These are phyloP conservation scores for Boletellus sp. DNA, from an alignment of 768 basidiomycete genomes.

Conservation along the genomic window DNA sequence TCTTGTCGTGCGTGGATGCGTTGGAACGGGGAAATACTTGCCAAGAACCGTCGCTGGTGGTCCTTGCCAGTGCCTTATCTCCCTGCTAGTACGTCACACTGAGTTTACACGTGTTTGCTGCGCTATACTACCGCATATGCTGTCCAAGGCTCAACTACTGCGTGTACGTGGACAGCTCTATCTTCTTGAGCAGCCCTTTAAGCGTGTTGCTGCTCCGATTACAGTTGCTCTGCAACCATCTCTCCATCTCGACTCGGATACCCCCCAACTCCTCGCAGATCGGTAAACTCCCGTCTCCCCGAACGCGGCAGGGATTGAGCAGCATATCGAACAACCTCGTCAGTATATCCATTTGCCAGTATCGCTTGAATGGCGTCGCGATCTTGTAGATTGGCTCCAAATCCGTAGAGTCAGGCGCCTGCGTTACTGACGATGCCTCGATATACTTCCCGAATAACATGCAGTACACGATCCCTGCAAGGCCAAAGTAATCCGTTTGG, in stretches of 20 bases:
- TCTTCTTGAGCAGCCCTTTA: conserved; percentile 80
- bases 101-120: conserved; percentile 18
- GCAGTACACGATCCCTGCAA: conserved; percentile 91
- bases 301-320: conserved; percentile 73
- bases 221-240: conserved; percentile 82
- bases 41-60: background rate
- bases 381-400: conserved; percentile 53
- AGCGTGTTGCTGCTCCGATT: conserved; percentile 78
- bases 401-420: conserved; percentile 31
- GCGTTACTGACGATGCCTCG: conserved; percentile 57
- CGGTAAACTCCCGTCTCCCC: conserved; percentile 60
- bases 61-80: conserved; percentile 21
- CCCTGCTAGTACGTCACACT: conserved; percentile 16
- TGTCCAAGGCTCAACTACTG: conserved; percentile 5
- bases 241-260: conserved; percentile 79
- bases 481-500: conserved; percentile 95
- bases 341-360: conserved; percentile 94
- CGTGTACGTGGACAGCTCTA: conserved; percentile 52
- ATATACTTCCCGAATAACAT: conserved; percentile 98
- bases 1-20: background rate
- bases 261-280: conserved; percentile 62
- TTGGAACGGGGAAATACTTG: background rate
- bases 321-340: conserved; percentile 76
- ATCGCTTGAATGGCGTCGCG: conserved; percentile 79
- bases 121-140: background rate